phyloP scores from a whole-genome alignment of 2,329 filamentous ascomycete genomes.

The Cladosporium sp. region DNA sequence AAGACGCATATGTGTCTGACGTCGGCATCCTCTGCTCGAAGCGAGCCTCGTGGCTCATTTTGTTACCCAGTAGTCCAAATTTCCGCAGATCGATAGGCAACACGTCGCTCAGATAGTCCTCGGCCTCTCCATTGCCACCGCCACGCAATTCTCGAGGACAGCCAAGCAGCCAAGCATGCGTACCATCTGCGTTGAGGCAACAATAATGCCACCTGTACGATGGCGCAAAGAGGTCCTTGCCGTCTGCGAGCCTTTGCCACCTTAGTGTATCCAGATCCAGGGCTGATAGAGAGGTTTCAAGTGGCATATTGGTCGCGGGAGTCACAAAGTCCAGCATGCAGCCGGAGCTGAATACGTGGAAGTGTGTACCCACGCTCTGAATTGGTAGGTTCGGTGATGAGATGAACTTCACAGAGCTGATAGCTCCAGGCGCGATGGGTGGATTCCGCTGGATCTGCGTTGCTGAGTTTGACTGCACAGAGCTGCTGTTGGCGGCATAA shows the following conservation, averaged over 20 bases:
- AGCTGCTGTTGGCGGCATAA: slow-evolving; percentile 74
- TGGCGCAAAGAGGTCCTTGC: slow-evolving; percentile 85
- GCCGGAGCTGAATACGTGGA: slow-evolving; percentile 91
- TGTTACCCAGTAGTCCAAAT: slow-evolving; percentile 86
- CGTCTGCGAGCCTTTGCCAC: slow-evolving; percentile 94
- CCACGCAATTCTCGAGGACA: slow-evolving; percentile 77
- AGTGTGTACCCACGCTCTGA: slow-evolving; percentile 89
- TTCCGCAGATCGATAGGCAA: slow-evolving; percentile 89
- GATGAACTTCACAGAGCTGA: slow-evolving; percentile 86
- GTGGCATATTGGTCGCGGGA: slow-evolving; percentile 80
- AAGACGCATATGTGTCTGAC: slow-evolving; percentile 55
- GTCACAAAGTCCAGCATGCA: slow-evolving; percentile 93
- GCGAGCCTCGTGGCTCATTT: slow-evolving; percentile 45
- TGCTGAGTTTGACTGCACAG: slow-evolving; percentile 56
- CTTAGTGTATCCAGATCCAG: slow-evolving; percentile 82
- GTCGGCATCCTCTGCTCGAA: slow-evolving; percentile 47
- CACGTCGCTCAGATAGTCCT: slow-evolving; percentile 92
- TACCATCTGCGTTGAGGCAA: slow-evolving; percentile 90
- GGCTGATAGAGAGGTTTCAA: slow-evolving; percentile 87
- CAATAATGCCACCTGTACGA: slow-evolving; percentile 99
- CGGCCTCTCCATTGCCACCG: slow-evolving; percentile 68
- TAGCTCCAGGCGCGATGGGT: slow-evolving; percentile 73
- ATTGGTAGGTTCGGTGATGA: slow-evolving; percentile 83
- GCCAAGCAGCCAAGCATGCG: slow-evolving; percentile 95
- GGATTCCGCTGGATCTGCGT: slow-evolving; percentile 47